phyloP scores from a whole-genome alignment of 345 rosid species.

The Euclidium syriacum region DNA sequence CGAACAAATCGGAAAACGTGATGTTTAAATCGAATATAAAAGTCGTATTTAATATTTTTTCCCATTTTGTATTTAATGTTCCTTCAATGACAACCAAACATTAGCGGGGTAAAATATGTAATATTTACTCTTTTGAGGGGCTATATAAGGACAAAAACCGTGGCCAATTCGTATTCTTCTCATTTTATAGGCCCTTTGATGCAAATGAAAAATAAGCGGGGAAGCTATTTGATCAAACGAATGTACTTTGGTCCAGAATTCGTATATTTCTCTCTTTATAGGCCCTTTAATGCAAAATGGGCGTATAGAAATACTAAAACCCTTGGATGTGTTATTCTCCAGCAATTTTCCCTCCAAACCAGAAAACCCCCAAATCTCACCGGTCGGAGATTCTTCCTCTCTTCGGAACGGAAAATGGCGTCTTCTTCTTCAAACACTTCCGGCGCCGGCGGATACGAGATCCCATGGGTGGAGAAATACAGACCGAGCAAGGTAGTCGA shows the following conservation, averaged over 20 bases:
- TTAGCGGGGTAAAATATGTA: background rate
- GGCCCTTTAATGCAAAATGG: background rate
- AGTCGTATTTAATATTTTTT: background rate
- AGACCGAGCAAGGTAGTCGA: slow-evolving; percentile 69
- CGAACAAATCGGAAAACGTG: slow-evolving; percentile 11
- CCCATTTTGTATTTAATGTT: too few species aligned
- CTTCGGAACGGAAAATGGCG: slow-evolving; percentile 37
- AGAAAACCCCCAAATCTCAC: slow-evolving; percentile 19
- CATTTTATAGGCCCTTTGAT: background rate
- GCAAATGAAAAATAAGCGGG: background rate
- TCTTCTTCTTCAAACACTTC: slow-evolving; percentile 44
- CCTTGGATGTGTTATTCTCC: slow-evolving; percentile 1
- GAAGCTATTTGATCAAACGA: background rate
- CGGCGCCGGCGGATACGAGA: slow-evolving; percentile 45
- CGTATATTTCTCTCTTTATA: background rate
- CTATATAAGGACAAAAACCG: background rate
- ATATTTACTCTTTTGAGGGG: background rate
- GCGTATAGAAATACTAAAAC: background rate
- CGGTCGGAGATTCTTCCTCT: background rate
- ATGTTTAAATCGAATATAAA: slow-evolving; percentile 2
- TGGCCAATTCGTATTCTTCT: background rate
- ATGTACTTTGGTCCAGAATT: background rate
- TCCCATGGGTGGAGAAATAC: slow-evolving; percentile 99
- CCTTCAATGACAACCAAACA: background rate
- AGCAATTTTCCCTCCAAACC: slow-evolving; percentile 34